These are phyloP conservation scores for Zygosaccharomyces sapae DNA, from an alignment of 1,139 yeast species.

Conservation along the genomic window DNA sequence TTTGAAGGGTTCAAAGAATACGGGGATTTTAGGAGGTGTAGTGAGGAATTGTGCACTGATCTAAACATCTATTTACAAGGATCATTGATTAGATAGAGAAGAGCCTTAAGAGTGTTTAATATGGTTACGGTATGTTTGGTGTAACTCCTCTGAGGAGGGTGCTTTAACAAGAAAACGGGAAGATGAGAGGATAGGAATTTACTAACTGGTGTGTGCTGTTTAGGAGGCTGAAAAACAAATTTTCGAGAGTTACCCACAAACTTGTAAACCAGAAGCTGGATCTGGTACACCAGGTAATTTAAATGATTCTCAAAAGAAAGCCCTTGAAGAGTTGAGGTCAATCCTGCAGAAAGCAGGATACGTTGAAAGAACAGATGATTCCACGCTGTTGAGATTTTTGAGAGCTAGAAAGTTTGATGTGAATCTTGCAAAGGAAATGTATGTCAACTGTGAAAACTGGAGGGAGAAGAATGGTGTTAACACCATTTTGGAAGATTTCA, in stretches of 20 bases:
- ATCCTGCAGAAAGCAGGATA: conserved; percentile 61
- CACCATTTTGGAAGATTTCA: conserved; percentile 80
- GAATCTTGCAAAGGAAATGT: conserved; percentile 76
- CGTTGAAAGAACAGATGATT: conserved; percentile 75
- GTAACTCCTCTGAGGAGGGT: no score
- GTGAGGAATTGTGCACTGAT: background rate
- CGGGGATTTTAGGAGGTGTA: background rate
- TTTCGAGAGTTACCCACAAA: conserved; percentile 61
- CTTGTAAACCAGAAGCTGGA: conserved; percentile 55
- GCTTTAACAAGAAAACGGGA: no score
- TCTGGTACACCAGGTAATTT: conserved; percentile 83
- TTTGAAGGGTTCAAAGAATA: background rate
- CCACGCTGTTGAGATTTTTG: conserved; percentile 82
- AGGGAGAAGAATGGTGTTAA: conserved; percentile 81
- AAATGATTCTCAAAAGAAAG: conserved; percentile 61
- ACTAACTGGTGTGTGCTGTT: conserved; percentile 3
- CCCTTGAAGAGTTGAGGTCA: conserved; percentile 55
- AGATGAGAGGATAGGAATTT: background rate
- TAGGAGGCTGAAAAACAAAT: conserved; percentile 28
- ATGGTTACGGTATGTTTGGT: background rate
- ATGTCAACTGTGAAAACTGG: conserved; percentile 85
- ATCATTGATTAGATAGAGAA: background rate
- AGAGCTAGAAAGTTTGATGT: conserved; percentile 94
- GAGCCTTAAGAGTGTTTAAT: background rate
- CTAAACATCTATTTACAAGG: background rate